Evolutionary conservation across 805 yeast genomes (phyloP).

Genomic region (Wickerhamiella vanderwaltii): DNA sequence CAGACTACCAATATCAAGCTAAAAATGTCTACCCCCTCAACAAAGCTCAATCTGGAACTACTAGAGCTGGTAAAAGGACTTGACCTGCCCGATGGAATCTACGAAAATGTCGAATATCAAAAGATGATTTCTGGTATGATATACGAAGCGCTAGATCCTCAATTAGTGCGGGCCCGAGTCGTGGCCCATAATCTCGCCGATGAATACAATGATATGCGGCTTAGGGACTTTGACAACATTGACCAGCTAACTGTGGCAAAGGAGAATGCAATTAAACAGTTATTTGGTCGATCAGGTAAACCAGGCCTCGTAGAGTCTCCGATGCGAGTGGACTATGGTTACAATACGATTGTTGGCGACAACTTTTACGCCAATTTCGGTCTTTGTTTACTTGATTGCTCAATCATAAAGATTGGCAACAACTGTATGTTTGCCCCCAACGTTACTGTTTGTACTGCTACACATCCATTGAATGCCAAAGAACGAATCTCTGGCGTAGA

Average conservation of each 20-base stretch:
- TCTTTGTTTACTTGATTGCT: conserved; percentile 43
- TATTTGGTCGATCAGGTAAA: conserved; percentile 40
- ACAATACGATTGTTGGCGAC: conserved; percentile 45
- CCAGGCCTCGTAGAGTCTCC: conserved; percentile 40
- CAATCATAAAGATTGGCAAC: conserved; percentile 49
- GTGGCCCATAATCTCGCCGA: conserved; percentile 25
- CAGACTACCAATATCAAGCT: no score
- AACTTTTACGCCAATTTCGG: conserved; percentile 47
- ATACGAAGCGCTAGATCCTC: conserved; percentile 4
- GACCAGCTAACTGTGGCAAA: conserved; percentile 31
- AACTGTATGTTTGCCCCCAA: conserved; percentile 52
- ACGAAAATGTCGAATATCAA: conserved; percentile 1
- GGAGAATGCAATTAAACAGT: conserved; percentile 26
- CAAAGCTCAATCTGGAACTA: neutral
- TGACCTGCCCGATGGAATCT: neutral
- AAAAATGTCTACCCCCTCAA: neutral
- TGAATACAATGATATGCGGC: conserved; percentile 24
- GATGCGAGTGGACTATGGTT: conserved; percentile 56
- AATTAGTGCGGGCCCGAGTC: conserved; percentile 20
- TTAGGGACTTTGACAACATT: conserved; percentile 17
- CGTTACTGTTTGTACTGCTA: conserved; percentile 46
- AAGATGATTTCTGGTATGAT: conserved; percentile 8
- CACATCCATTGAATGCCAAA: conserved; percentile 47
- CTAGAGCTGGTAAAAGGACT: neutral
- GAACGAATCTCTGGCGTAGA: conserved; percentile 37